phyloP scores from a whole-genome alignment of 1,284 basidiomycete genomes.

The Fereydounia khargensis region DNA sequence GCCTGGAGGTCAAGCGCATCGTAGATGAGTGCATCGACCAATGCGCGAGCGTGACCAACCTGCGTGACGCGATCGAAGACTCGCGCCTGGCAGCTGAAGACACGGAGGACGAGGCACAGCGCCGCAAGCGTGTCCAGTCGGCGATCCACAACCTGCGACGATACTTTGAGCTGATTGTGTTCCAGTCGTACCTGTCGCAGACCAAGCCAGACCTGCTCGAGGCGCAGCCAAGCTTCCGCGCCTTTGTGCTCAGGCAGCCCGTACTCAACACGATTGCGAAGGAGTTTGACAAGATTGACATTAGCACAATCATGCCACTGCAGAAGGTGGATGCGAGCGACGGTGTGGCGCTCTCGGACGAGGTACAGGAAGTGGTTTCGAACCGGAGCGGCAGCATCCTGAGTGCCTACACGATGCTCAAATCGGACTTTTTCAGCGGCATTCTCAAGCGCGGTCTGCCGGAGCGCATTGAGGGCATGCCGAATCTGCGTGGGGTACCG shows the following conservation, averaged over 20 bases:
- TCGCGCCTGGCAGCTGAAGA: conserved; percentile 70
- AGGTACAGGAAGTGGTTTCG: conserved; percentile 64
- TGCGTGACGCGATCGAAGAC: conserved; percentile 84
- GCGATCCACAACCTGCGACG: conserved; percentile 44
- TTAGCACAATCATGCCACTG: conserved; percentile 79
- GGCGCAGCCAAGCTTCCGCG: conserved; percentile 43
- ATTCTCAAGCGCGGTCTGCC: conserved; percentile 47
- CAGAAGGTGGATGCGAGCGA: conserved; percentile 64
- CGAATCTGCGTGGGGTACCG: conserved; percentile 50
- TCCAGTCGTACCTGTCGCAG: conserved; percentile 89
- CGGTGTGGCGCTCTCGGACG: conserved; percentile 68
- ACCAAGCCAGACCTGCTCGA: conserved; percentile 67
- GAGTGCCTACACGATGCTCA: conserved; percentile 89
- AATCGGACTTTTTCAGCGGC: conserved; percentile 84
- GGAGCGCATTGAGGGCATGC: conserved; percentile 52
- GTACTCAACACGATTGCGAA: conserved; percentile 95
- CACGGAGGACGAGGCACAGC: conserved; percentile 72
- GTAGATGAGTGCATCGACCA: conserved; percentile 91
- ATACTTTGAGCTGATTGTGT: conserved; percentile 88
- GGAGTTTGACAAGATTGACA: conserved; percentile 76
- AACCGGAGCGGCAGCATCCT: conserved; percentile 82
- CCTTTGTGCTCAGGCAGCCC: conserved; percentile 55
- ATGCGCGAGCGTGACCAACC: conserved; percentile 74
- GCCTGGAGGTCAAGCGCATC: conserved; percentile 76
- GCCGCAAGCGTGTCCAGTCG: conserved; percentile 63